These are phyloP conservation scores for Cadophora luteo-olivacea DNA, from an alignment of 2,329 filamentous ascomycete species.

Conservation along the genomic window DNA sequence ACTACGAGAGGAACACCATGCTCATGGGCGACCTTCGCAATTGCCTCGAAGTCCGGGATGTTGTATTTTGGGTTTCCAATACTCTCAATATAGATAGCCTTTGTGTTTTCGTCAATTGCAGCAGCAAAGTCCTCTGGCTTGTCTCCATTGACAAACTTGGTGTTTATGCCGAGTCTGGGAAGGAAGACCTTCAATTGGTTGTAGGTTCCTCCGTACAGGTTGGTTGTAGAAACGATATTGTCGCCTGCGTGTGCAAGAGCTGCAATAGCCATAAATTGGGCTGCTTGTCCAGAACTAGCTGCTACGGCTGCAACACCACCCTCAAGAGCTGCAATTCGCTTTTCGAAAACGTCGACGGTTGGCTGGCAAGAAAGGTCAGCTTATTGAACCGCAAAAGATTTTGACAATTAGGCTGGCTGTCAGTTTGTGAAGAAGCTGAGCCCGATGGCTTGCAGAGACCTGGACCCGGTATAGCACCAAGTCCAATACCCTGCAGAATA, in stretches of 20 bases:
- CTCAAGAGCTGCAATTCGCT: constrained; percentile 93
- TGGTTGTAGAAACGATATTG: constrained; percentile 91
- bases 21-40: constrained; percentile 79
- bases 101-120: constrained; percentile 90
- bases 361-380: constrained; percentile 59
- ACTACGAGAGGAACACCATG: constrained; percentile 63
- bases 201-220: constrained; percentile 94
- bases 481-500: neutral
- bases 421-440: neutral
- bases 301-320: constrained; percentile 88
- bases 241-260: constrained; percentile 87
- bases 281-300: constrained; percentile 84
- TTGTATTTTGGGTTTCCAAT: constrained; percentile 93
- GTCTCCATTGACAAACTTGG: constrained; percentile 87
- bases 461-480: neutral
- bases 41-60: constrained; percentile 87
- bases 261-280: constrained; percentile 88
- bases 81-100: constrained; percentile 89
- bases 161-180: constrained; percentile 83
- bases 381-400: neutral
- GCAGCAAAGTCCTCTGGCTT: constrained; percentile 78
- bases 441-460: constrained; percentile 1
- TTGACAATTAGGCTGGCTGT: neutral
- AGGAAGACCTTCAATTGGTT: constrained; percentile 96
- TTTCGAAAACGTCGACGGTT: constrained; percentile 95